A percentile compares a stretch with the other conserved stretches of the same genome.
Conservation (phyloP, 2,329 filamentous ascomycete species). For the Curvularia eragrostidis region DNA sequence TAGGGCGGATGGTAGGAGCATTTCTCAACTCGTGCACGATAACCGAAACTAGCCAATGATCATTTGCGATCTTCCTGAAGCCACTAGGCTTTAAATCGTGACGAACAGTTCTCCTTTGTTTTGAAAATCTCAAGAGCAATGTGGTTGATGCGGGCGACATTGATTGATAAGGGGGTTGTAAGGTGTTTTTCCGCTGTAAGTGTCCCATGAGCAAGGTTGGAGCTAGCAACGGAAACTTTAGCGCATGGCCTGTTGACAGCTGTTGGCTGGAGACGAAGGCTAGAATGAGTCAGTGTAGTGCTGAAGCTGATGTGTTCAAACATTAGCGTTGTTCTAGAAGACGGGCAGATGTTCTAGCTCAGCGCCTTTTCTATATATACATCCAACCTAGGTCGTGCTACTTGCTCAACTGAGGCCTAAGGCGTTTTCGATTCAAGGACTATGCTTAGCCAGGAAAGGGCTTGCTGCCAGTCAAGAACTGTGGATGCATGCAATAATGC, state of each 20-base stretch:
- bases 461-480: neutral
- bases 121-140: neutral
- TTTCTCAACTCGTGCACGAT: constrained; percentile 3
- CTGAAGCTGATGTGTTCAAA: neutral
- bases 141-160: neutral
- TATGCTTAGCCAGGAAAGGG: neutral
- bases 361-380: neutral
- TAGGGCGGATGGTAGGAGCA: neutral
- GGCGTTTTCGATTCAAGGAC: neutral
- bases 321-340: neutral
- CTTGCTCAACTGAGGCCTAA: neutral
- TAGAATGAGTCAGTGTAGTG: neutral
- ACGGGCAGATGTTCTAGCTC: neutral
- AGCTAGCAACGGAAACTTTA: neutral
- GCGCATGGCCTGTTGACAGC: neutral
- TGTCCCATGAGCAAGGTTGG: neutral
- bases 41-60: constrained; percentile 2
- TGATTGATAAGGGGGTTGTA: constrained; percentile 1
- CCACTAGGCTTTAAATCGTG: neutral
- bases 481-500: neutral
- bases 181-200: neutral
- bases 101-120: too few relatives aligned
- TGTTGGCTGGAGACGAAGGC: neutral
- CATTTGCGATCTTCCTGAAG: constrained; percentile 2
- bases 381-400: too few relatives aligned